Base-by-base conservation (phyloP, 192 early-diverging fungal species). In the Chytriomyces sp. region DNA sequence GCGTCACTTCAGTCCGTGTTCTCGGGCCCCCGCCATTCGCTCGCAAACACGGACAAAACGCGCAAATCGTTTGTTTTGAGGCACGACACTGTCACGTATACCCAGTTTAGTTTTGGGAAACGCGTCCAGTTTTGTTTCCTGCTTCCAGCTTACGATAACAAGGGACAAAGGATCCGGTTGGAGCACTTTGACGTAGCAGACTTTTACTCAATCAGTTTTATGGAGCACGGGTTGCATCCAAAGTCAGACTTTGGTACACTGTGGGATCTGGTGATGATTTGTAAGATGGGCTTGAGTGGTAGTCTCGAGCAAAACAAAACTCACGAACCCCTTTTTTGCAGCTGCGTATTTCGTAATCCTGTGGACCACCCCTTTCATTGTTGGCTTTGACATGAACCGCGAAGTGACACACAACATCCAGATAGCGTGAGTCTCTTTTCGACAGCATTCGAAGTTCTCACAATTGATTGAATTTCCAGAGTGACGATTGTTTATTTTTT, bases 171-270 rank as follows among this genome's bases (percentile, higher is more conserved):
- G 35, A 45, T 67, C 16, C 35, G 13, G 8, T 45, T 45, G 5
- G 47, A 13, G 1, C 47, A 67, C 5, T 67, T 67, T 67, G 65
- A 67, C 11, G 8, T 18, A 3, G 11, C 44, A 13, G 65, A 67
- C 23, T 67, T 67, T 8, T 1, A 46, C 10, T 18, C 8, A n/a
- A 45, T 67, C 13, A 13, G 23, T 10, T 67, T 67, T 67, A 9
- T 45, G 13, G 47, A 67, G 16, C 18, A 13, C 47, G 65, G 65
- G 65, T 46, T 67, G 45, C 65, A 67, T 46, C 65, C 65, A 23
- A 67, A 67, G 18, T 45, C 35, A 26, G 43, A 45, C 10, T 67
- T 67, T 23, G 46, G 43, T 11, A 67, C 26, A 10, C 4, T 26
- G 16, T 67, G 65, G 65, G 65, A 67, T 46, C 47, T 67, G 18